Conservation (phyloP, 176 grass and related monocot genomes). For the Bonia amplexicaulis region DNA sequence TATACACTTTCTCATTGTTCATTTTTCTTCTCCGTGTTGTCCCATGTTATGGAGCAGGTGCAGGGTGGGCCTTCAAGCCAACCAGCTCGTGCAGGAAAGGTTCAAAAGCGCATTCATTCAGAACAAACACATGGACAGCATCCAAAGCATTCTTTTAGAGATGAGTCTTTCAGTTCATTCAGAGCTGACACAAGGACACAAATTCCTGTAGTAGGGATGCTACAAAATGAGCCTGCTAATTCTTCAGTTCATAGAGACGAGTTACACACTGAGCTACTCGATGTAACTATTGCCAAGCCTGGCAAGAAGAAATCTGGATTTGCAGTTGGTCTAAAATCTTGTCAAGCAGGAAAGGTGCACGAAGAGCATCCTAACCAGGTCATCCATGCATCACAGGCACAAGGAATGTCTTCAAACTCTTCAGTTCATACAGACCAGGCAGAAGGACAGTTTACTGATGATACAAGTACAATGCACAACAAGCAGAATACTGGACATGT, state of each 20-base stretch:
- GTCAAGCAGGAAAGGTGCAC: conserved; percentile 1
- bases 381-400: conserved; percentile 7
- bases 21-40: not conserved
- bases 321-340: conserved; percentile 17
- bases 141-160: conserved; percentile 15
- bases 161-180: conserved; percentile 29
- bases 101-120: conserved; percentile 15
- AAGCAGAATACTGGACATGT: conserved; percentile 25
- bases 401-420: conserved; percentile 21
- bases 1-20: conserved; percentile 23
- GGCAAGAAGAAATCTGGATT: conserved; percentile 23
- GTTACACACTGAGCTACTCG: not conserved
- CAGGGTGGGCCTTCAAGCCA: conserved; percentile 12
- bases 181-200: conserved; percentile 17
- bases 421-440: not conserved
- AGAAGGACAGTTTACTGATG: not conserved
- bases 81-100: conserved; percentile 19
- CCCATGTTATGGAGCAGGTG: conserved; percentile 16
- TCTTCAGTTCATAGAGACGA: conserved; percentile 24
- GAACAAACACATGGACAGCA: conserved; percentile 7
- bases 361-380: conserved; percentile 10
- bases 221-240: conserved; percentile 14
- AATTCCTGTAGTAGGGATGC: not conserved
- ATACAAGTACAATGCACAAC: not conserved
- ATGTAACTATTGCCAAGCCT: conserved; percentile 11